Evolutionary conservation across 306 rosid species (phyloP), one percentile per base, ranked within the genome.

Genomic region (Lathyrus aphaca): DNA sequence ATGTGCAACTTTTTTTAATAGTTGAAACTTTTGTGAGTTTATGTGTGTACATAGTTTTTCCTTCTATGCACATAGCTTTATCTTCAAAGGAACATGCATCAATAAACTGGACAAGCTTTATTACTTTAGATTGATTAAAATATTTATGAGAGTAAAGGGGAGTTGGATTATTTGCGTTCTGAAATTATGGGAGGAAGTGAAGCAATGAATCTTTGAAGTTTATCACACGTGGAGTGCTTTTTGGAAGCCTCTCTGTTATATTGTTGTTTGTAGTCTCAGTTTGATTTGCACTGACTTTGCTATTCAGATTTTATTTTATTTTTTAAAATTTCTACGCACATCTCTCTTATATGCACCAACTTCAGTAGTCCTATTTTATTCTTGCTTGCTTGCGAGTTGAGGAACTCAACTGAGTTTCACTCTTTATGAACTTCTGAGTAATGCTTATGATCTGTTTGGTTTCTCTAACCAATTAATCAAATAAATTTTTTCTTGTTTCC

Each of bases 401-500:
- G 37, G 37, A 68, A 8, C 27, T 8, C 30, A 32, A 45, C 51
- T 6, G 15, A 35, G 68, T 45, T 66, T 57, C 13, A 46, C 53
- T 45, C 54, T 32, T 66, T 2, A 15, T 57, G 59, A 14, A 44
- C 16, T 23, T 49, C 40, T 6, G 5, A 12, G 45, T 62, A 50
- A 21, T 60, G 13, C 40, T 39, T 59, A 48, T 39, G 23, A 17
- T 17, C 42, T 66, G n/a, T 25, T 65, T 63, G 15, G 27, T 64
- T 37, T 71, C 56, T 30, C 4, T 64, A 11, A 12, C 65, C 9
- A 17, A 29, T 18, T 35, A 45, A 4, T 37, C 11, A 27, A 55
- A 21, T 49, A 10, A 14, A 1, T 14, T 54, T 54, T 37, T 50
- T 18, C 74, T 59, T 56, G 48, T 45, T 72, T 72, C 59, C 45